Percentiles rank a stretch among this genome's conserved stretches.
Evolutionary conservation across 2,329 filamentous ascomycete species (phyloP).

Genomic region (Alternaria angustiovoidea): DNA sequence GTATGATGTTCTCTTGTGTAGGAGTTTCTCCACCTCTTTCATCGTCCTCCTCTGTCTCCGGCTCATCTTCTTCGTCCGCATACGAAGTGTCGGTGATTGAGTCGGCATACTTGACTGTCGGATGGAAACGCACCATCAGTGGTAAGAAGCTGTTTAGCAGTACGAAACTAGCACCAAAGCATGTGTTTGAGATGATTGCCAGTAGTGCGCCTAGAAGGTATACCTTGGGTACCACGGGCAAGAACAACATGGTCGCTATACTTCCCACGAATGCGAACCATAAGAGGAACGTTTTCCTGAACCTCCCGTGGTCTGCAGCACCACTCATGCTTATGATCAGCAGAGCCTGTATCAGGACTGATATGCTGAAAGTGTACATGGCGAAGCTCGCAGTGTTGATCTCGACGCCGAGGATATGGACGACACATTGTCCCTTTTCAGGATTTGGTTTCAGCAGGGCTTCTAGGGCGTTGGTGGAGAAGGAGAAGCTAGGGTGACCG

Average conservation of each 20-base stretch:
- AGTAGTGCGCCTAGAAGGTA: conserved; percentile 85
- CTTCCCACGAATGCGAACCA: conserved; percentile 85
- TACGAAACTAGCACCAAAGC: conserved; percentile 94
- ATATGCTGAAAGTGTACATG: conserved; percentile 97
- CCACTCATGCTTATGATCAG: conserved; percentile 96
- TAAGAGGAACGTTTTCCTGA: conserved; percentile 86
- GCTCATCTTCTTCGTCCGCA: conserved; percentile 42
- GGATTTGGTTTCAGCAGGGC: conserved; percentile 32
- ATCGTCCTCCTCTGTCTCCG: conserved; percentile 22
- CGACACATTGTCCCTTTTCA: conserved; percentile 72
- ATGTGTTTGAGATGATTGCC: conserved; percentile 90
- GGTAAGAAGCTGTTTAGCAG: conserved; percentile 95
- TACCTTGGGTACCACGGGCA: conserved; percentile 75
- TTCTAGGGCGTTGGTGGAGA: conserved; percentile 25
- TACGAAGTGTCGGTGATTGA: conserved; percentile 30
- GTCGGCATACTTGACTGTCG: conserved; percentile 57
- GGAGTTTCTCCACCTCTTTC: conserved; percentile 21
- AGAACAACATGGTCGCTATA: conserved; percentile 84
- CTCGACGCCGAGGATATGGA: conserved; percentile 80
- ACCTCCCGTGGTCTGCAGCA: conserved; percentile 88
- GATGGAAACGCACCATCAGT: conserved; percentile 87
- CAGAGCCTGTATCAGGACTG: conserved; percentile 86
- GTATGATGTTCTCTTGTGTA: conserved; percentile 28
- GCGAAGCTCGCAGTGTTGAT: conserved; percentile 97
- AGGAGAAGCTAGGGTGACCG: conserved; percentile 36